Base-by-base conservation (phyloP, 306 rosid species). In the Mucuna pruriens region DNA sequence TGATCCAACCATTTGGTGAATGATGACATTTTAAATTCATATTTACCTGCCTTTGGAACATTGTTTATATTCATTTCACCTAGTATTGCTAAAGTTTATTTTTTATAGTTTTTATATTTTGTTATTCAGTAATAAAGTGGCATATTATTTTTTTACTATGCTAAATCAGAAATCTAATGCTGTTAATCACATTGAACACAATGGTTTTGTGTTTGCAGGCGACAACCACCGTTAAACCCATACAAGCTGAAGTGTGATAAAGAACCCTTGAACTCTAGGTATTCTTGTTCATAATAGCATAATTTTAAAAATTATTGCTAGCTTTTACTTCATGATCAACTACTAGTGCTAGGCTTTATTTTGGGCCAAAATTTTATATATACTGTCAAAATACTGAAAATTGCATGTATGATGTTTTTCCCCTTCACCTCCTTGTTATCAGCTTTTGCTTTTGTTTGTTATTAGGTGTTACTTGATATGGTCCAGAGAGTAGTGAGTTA, bases 241-340 rank as follows among this genome's bases (percentile, higher is more conserved):
- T 94, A 90, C 92, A 92, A 92, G 84, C 89, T 94, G 90, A 94
- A 92, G 97, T 94, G 98, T 85, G 94, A 92, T 64, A 94, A 90
- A 85, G 98, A 94, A 80, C 85, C 88, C 76, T 84, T 94, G 80
- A 94, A 92, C 77, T 74, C 87, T 17, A 90, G 98, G 98, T 94
- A 88, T 48, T 72, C 57, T 82, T 78, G 79, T 75, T 74, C 80
- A 38, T 48, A 84, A 63, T 76, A 34, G 36, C 67, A 22, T 22
- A 0, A 20, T 42, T 38, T 49, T 49, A 16, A 38, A 61, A 39
- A 31, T 76, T 26, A 52, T 38, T 79, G 6, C 46, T 17, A 19
- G 19, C 20, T 74, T 44, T 49, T 54, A 36, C 31, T 55, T 76
- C 38, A 51, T 38, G 29, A 38, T n/a, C n/a, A 70, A 73, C 17